Evolutionary conservation across 2,329 filamentous ascomycete species (phyloP).

Genomic region (Uncinocarpus reesii): DNA sequence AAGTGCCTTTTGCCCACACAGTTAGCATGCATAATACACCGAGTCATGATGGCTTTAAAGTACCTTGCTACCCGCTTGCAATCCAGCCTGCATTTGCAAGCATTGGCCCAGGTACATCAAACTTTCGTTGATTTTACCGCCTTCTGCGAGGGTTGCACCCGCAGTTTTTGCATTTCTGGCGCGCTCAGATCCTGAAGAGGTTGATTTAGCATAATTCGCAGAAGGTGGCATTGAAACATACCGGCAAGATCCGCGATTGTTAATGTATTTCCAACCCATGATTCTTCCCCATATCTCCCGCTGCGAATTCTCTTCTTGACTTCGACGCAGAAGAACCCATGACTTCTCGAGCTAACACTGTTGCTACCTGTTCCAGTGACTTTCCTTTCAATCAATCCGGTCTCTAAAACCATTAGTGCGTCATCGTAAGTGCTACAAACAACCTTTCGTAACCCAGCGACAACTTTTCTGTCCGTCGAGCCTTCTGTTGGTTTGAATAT

Average conservation of each 20-base stretch:
- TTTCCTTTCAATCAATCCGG: constrained; percentile 73
- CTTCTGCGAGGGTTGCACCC: constrained; percentile 83
- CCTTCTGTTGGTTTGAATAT: constrained; percentile 86
- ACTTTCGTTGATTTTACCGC: constrained; percentile 96
- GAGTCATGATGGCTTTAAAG: neutral
- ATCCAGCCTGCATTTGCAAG: constrained; percentile 84
- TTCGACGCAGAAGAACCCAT: constrained; percentile 93
- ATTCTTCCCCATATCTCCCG: constrained; percentile 43
- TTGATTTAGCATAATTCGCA: constrained; percentile 18
- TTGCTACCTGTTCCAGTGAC: constrained; percentile 90
- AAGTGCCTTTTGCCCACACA: constrained; percentile 50
- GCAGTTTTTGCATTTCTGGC: constrained; percentile 89
- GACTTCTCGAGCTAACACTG: constrained; percentile 80
- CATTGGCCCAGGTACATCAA: constrained; percentile 98
- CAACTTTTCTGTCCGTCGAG: constrained; percentile 84
- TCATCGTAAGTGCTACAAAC: constrained; percentile 74
- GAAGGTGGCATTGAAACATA: constrained; percentile 22
- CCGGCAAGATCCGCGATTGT: constrained; percentile 89
- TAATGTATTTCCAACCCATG: constrained; percentile 67
- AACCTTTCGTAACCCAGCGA: constrained; percentile 82
- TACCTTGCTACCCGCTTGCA: constrained; percentile 63
- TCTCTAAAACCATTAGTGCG: constrained; percentile 79
- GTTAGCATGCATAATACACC: constrained; percentile 1
- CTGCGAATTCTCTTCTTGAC: constrained; percentile 64
- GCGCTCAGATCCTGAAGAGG: constrained; percentile 73